Evolutionary conservation across 129 eudicot species (phyloP).

Genomic region (Flaveria brownii): DNA sequence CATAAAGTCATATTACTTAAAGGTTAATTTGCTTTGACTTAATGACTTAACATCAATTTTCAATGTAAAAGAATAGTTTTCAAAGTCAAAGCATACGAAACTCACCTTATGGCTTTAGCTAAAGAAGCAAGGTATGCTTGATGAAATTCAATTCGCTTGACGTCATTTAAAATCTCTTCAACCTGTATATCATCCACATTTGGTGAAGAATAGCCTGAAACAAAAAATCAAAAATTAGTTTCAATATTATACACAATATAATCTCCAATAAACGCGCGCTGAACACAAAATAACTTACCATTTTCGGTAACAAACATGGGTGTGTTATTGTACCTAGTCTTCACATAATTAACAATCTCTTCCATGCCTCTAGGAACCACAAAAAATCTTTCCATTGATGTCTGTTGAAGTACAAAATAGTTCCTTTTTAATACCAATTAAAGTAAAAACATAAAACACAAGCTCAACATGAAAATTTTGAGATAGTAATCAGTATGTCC

Average conservation of each 20-base stretch:
- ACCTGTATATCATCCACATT: constrained; percentile 19
- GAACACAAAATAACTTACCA: constrained; percentile 46
- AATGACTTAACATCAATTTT: neutral
- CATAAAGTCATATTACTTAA: constrained; percentile 1
- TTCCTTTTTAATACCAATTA: neutral
- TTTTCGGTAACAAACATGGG: constrained; percentile 84
- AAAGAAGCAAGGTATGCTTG: constrained; percentile 61
- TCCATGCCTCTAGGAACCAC: constrained; percentile 87
- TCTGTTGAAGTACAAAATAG: constrained; percentile 38
- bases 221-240: neutral
- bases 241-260: constrained; percentile 1
- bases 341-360: constrained; percentile 57
- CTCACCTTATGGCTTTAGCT: constrained; percentile 62
- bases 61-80: neutral
- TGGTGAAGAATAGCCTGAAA: constrained; percentile 56
- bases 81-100: constrained; percentile 27
- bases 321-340: constrained; percentile 61
- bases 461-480: neutral
- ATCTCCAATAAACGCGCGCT: constrained; percentile 9
- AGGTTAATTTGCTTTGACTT: neutral
- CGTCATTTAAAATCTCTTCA: constrained; percentile 49
- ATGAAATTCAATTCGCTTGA: constrained; percentile 60
- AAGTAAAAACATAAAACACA: neutral
- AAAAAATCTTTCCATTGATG: constrained; percentile 43
- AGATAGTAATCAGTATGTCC: neutral